Percentiles rank a stretch among this genome's conserved stretches.
Evolutionary conservation across 306 rosid species (phyloP).

Genomic region (Prunus dulcis): DNA sequence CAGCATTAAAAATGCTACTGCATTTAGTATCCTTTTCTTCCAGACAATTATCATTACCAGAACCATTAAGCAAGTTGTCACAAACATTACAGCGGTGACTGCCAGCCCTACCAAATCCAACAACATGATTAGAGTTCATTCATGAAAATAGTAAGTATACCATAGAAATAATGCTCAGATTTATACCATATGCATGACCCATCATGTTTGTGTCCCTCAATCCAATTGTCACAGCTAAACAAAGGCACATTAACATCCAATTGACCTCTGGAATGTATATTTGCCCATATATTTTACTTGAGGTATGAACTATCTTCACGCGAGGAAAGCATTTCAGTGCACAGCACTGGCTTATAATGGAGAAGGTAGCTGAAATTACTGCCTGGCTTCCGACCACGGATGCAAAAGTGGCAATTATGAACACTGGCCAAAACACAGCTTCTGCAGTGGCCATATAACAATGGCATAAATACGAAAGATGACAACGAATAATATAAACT

Average conservation of each 20-base stretch:
- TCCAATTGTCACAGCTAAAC: constrained; percentile 61
- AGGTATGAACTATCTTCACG: constrained; percentile 62
- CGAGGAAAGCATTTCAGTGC: constrained; percentile 68
- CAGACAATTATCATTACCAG: constrained; percentile 61
- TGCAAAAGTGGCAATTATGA: constrained; percentile 62
- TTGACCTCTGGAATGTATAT: constrained; percentile 77
- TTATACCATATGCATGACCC: constrained; percentile 71
- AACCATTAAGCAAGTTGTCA: constrained; percentile 73
- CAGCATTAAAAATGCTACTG: constrained; percentile 43
- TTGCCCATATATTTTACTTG: constrained; percentile 62
- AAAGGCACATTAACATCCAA: constrained; percentile 75
- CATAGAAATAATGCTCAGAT: background rate
- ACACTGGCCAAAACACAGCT: constrained; percentile 75
- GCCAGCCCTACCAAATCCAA: constrained; percentile 53
- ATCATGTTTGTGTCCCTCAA: constrained; percentile 61
- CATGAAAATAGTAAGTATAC: background rate
- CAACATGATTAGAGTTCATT: constrained; percentile 24
- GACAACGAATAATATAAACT: background rate
- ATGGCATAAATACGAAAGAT: background rate
- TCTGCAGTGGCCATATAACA: constrained; percentile 36
- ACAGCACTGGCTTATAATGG: constrained; percentile 63
- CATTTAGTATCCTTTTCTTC: constrained; percentile 46
- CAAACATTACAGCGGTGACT: constrained; percentile 61
- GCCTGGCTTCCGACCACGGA: constrained; percentile 72
- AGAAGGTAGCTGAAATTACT: constrained; percentile 69